Percentiles rank a stretch among this genome's conserved stretches.
phyloP scores from a whole-genome alignment of 2,329 filamentous ascomycete species.

The Penicillium olsonii region DNA sequence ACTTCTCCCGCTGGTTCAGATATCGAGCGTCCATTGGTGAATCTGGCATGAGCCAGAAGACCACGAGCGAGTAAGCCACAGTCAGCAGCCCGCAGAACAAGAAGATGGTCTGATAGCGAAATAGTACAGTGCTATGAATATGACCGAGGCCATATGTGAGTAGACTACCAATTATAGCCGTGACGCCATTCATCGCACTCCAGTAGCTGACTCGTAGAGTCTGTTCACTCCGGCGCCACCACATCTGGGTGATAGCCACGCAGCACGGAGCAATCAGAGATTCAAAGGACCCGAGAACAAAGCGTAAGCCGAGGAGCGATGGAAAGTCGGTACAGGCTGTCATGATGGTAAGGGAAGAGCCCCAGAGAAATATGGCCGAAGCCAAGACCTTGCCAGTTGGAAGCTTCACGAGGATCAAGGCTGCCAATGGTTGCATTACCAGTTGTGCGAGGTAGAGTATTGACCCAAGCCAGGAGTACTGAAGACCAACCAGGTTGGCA shows the following conservation, averaged over 20 bases:
- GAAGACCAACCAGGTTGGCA: conserved; percentile 48
- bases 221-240: conserved; percentile 63
- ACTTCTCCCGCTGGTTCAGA: conserved; percentile 24
- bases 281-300: conserved; percentile 45
- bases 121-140: conserved; percentile 50
- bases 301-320: conserved; percentile 49
- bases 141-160: conserved; percentile 62
- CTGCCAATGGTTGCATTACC: conserved; percentile 58
- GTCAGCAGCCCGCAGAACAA: conserved; percentile 57
- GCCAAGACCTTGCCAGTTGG: conserved; percentile 59
- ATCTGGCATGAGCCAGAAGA: conserved; percentile 54
- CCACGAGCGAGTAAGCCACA: conserved; percentile 48
- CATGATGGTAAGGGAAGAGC: conserved; percentile 53
- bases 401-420: conserved; percentile 42
- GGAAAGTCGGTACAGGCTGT: conserved; percentile 52
- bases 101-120: conserved; percentile 52
- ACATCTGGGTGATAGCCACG: conserved; percentile 62
- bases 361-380: conserved; percentile 57
- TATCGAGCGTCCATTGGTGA: conserved; percentile 55
- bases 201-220: conserved; percentile 59
- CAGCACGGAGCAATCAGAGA: conserved; percentile 51
- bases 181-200: conserved; percentile 64
- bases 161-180: conserved; percentile 59
- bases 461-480: conserved; percentile 63
- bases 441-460: conserved; percentile 64